These are phyloP conservation scores for Adansonia digitata DNA, from an alignment of 345 rosid genomes.

Conservation along the genomic window DNA sequence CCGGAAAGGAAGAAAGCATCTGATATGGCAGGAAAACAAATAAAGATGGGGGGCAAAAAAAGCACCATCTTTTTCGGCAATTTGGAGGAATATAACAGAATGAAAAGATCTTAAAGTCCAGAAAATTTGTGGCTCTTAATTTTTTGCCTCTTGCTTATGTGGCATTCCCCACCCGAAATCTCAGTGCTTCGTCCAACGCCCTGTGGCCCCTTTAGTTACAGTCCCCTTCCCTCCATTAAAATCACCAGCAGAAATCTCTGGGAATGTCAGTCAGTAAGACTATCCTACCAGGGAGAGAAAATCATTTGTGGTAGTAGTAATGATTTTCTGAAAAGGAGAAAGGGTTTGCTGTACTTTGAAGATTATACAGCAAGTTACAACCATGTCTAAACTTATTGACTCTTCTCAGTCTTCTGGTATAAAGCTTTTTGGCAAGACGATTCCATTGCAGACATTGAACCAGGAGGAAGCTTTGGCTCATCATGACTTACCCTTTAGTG, in stretches of 20 bases:
- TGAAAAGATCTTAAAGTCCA: constrained; percentile 37
- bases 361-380: background rate
- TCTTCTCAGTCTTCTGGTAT: constrained; percentile 21
- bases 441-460: constrained; percentile 16
- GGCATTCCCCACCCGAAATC: constrained; percentile 24
- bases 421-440: constrained; percentile 54
- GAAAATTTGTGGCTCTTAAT: constrained; percentile 54
- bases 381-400: constrained; percentile 30
- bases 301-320: background rate
- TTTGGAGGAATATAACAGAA: constrained; percentile 30
- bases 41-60: constrained; percentile 19
- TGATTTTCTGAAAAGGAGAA: background rate
- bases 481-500: background rate
- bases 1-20: background rate
- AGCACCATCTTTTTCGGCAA: constrained; percentile 33
- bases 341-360: no score
- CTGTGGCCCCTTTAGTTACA: no score
- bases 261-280: no score
- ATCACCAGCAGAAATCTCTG: no score
- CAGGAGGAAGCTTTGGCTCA: background rate
- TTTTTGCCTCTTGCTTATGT: constrained; percentile 25
- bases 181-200: no score
- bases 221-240: background rate
- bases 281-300: no score
- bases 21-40: background rate